phyloP scores from a whole-genome alignment of 148 eudicot species.

The Diospyros lotus region DNA sequence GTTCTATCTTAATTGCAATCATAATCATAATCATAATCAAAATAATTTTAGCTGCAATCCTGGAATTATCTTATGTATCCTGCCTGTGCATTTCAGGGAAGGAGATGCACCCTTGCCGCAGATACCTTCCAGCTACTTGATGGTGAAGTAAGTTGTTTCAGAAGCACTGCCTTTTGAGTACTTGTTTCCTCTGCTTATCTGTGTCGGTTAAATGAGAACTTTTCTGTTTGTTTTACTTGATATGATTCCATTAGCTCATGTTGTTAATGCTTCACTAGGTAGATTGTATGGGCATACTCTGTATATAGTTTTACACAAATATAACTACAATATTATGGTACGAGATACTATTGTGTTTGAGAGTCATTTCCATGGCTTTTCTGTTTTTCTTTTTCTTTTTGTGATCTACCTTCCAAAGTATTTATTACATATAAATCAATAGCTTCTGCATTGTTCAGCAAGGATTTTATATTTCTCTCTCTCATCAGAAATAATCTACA shows the following conservation, averaged over 20 bases:
- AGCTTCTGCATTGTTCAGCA: no score
- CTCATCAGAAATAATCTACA: no score
- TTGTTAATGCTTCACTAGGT: not conserved
- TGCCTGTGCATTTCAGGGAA: constrained; percentile 29
- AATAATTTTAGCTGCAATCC: not conserved
- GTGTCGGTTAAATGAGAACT: not conserved
- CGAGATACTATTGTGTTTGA: no score
- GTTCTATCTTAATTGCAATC: not conserved
- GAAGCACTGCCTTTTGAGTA: not conserved
- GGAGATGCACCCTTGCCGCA: constrained; percentile 62
- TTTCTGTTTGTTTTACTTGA: not conserved
- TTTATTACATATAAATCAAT: no score
- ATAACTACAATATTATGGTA: no score
- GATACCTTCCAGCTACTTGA: constrained; percentile 47
- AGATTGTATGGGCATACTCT: no score
- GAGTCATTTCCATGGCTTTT: no score
- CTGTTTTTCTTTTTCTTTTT: no score
- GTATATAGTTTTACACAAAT: no score
- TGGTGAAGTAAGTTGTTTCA: constrained; percentile 56
- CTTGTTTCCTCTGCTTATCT: not conserved
- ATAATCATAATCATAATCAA: not conserved
- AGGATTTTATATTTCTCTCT: no score
- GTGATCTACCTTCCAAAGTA: no score
- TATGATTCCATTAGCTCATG: not conserved
- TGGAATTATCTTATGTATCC: not conserved